phyloP scores from a whole-genome alignment of 495 filamentous ascomycete genomes.

The Aspergillus steynii region DNA sequence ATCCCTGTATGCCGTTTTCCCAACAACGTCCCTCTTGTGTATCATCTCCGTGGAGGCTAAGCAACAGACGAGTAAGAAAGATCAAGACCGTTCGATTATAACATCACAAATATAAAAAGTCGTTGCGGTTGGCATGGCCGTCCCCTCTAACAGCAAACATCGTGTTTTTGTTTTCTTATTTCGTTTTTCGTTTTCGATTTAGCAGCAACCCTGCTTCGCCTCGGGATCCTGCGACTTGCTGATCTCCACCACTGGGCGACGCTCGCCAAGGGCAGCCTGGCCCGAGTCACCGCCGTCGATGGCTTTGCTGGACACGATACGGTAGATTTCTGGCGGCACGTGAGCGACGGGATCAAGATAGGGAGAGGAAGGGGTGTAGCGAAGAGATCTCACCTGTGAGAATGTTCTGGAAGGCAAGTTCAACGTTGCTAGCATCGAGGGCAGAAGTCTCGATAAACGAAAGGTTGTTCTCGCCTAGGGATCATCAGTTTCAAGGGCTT shows the following conservation, averaged over 20 bases:
- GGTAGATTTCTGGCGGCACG: conserved; percentile 84
- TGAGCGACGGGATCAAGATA: conserved; percentile 2
- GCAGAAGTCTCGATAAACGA: conserved; percentile 99
- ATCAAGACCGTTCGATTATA: conserved; percentile 45
- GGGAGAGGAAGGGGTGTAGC: background rate
- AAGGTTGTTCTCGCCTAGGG: conserved; percentile 84
- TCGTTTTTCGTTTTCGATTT: conserved; percentile 28
- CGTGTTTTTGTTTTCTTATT: background rate
- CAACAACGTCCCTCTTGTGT: conserved; percentile 42
- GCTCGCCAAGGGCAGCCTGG: conserved; percentile 70
- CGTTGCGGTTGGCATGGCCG: conserved; percentile 39
- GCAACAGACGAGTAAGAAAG: conserved; percentile 43
- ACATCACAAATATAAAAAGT: conserved; percentile 44
- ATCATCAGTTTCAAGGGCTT: background rate
- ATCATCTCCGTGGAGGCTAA: conserved; percentile 41
- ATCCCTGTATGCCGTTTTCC: conserved; percentile 30
- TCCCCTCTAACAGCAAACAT: conserved; percentile 15
- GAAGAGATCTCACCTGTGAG: conserved; percentile 73
- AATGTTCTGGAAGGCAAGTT: conserved; percentile 99
- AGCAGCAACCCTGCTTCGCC: conserved; percentile 88
- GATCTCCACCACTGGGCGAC: conserved; percentile 74
- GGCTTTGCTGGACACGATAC: conserved; percentile 97
- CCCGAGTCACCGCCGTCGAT: conserved; percentile 79
- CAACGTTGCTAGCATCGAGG: conserved; percentile 97
- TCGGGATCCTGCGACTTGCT: conserved; percentile 76